Base-by-base conservation (phyloP, 2,329 filamentous ascomycete genomes). In the Phaeophleospora eucalypticola region DNA sequence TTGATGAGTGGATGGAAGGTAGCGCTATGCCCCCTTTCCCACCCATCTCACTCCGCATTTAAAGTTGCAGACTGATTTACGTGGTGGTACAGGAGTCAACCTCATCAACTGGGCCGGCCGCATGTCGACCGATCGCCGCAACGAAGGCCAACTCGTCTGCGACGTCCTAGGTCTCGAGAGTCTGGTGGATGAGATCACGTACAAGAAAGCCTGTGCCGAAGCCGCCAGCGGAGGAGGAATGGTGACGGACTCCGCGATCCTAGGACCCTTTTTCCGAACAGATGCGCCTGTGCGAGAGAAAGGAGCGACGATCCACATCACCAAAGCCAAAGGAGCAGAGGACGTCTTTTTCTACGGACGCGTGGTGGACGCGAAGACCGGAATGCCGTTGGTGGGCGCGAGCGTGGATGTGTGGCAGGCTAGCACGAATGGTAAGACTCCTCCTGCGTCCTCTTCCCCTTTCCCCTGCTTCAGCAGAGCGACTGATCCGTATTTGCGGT, bases 201-300 rank as follows among this genome's bases (percentile, higher is more conserved):
- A 82, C 69, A 82, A 81, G 50, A 72, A 79, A 41, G 76, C 78
- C 27, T 75, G 76, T 41, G 74, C 76, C 29, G 73, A 72, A 1
- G 49, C 48, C 15, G n/a, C n/a, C n/a, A n/a, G n/a, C n/a, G n/a
- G n/a, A n/a, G n/a, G n/a, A n/a, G 68, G 70, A 45, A 63, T 65
- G 16, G 74, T 82, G 8, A 93, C 87, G 4, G 80, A 86, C 2
- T 86, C 85, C 4, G 82, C 88, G 34, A 89, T 94, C 56, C 78
- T 95, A 0, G 89, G 89, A 0, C 89, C 89, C 1, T 94, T 95
- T 71, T 94, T 86, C 80, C 79, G 87, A 4, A 76, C 81, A 36
- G 77, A 89, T 57, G 81, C 87, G 0, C 87, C 88, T 4, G 70
- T 78, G 48, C 77, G 83, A 39, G 69, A 80, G 15, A 85, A 86